Percentiles rank a stretch among this genome's conserved stretches.
Evolutionary conservation across 495 filamentous ascomycete species (phyloP).

Genomic region (Penicillium bovifimosum): DNA sequence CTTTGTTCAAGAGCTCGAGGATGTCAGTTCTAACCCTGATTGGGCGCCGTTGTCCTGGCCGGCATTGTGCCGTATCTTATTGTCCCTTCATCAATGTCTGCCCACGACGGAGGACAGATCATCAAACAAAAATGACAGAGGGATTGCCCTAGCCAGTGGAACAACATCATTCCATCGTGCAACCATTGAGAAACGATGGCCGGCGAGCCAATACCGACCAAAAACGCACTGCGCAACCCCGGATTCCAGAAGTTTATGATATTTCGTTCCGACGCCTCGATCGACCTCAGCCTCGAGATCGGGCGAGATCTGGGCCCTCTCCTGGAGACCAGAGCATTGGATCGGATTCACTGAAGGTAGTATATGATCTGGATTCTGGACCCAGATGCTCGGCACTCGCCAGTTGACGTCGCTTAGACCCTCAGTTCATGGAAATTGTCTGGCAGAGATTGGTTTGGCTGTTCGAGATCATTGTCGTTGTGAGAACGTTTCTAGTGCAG

Average conservation of each 20-base stretch:
- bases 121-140: slow-evolving; percentile 9
- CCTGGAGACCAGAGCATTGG: not conserved
- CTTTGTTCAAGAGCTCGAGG: slow-evolving; percentile 11
- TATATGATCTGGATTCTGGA: not conserved
- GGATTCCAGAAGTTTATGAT: slow-evolving; percentile 7
- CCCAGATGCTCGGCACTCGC: not conserved
- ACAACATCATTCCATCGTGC: not conserved
- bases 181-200: not conserved
- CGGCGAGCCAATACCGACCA: slow-evolving; percentile 5
- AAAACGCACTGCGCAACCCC: slow-evolving; percentile 13
- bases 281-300: not conserved
- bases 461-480: slow-evolving; percentile 4
- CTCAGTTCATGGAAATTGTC: slow-evolving; percentile 1
- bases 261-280: not conserved
- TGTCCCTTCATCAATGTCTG: not conserved
- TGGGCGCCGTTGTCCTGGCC: not conserved
- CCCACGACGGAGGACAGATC: not conserved
- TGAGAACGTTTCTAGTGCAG: not conserved
- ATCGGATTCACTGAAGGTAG: not conserved
- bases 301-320: not conserved
- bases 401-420: not conserved
- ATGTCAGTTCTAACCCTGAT: slow-evolving; percentile 13
- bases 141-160: not conserved
- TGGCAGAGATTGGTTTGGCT: slow-evolving; percentile 1
- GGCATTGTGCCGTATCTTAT: not conserved